Percentiles rank a stretch among this genome's conserved stretches.
phyloP scores from a whole-genome alignment of 805 yeast genomes.

The Candida chilensis region DNA sequence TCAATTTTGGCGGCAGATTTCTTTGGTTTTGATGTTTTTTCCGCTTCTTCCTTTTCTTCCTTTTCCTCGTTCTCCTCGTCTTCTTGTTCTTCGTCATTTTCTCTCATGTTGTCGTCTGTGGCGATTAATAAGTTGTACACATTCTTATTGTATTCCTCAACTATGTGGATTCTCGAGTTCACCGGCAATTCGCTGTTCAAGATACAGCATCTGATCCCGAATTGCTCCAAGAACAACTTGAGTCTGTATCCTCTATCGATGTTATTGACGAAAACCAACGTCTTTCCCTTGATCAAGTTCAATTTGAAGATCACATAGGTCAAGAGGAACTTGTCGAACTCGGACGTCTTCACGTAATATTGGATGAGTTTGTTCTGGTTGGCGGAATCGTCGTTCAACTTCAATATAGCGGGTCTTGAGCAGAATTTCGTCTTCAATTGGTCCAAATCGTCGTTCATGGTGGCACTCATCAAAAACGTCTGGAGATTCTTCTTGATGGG shows the following conservation, averaged over 20 bases:
- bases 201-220: slow-evolving; percentile 84
- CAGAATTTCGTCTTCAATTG: slow-evolving; percentile 72
- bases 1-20: slow-evolving; percentile 31
- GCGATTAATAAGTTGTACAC: slow-evolving; percentile 85
- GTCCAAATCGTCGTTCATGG: slow-evolving; percentile 79
- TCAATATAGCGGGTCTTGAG: slow-evolving; percentile 73
- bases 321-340: slow-evolving; percentile 84
- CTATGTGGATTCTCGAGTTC: slow-evolving; percentile 88
- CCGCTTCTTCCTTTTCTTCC: slow-evolving; percentile 9
- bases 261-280: slow-evolving; percentile 83
- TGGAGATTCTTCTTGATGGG: slow-evolving; percentile 75
- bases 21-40: slow-evolving; percentile 7
- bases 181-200: slow-evolving; percentile 89
- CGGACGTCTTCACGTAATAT: slow-evolving; percentile 78
- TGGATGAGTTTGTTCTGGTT: slow-evolving; percentile 62
- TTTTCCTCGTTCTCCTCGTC: slow-evolving; percentile 13
- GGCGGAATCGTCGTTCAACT: slow-evolving; percentile 63
- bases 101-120: slow-evolving; percentile 74
- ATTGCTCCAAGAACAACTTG: slow-evolving; percentile 86
- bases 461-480: slow-evolving; percentile 93
- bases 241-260: slow-evolving; percentile 93
- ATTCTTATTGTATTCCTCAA: slow-evolving; percentile 89
- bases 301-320: slow-evolving; percentile 90
- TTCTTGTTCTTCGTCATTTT: slow-evolving; percentile 34
- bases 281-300: slow-evolving; percentile 81